phyloP scores from a whole-genome alignment of 1,284 basidiomycete species.

The Papiliotrema laurentii region DNA sequence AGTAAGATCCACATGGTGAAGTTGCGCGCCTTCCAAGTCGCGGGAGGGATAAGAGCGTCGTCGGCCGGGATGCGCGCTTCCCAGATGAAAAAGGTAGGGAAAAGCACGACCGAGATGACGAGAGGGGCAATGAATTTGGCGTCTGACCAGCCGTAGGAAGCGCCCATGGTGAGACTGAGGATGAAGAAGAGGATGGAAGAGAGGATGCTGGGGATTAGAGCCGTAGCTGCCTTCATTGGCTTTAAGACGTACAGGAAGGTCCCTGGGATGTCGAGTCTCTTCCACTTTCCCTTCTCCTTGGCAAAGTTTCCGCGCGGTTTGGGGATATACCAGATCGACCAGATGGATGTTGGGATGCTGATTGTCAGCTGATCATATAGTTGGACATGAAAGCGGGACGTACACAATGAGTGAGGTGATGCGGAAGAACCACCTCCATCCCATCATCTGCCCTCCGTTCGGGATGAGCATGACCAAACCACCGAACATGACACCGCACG shows the following conservation, averaged over 20 bases:
- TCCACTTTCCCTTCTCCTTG: slow-evolving; percentile 11
- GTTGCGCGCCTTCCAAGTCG: slow-evolving; percentile 33
- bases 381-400: background rate
- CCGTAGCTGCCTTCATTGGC: slow-evolving; percentile 9
- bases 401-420: slow-evolving; percentile 27
- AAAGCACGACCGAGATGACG: slow-evolving; percentile 13
- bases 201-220: background rate
- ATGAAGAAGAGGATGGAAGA: slow-evolving; percentile 20
- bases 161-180: slow-evolving; percentile 27
- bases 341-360: slow-evolving; percentile 6
- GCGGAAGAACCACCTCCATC: slow-evolving; percentile 44
- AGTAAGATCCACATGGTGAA: slow-evolving; percentile 27
- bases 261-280: slow-evolving; percentile 12
- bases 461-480: slow-evolving; percentile 35
- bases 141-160: slow-evolving; percentile 20
- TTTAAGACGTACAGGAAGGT: slow-evolving; percentile 12
- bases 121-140: slow-evolving; percentile 24
- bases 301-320: slow-evolving; percentile 1
- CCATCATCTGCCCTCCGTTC: slow-evolving; percentile 31
- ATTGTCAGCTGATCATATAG: background rate
- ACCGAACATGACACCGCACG: slow-evolving; percentile 26
- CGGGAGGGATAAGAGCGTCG: slow-evolving; percentile 27
- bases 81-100: slow-evolving; percentile 31
- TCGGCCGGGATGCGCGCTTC: slow-evolving; percentile 19
- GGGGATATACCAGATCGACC: slow-evolving; percentile 12